phyloP scores from a whole-genome alignment of 495 filamentous ascomycete genomes.

The Letharia columbiana region DNA sequence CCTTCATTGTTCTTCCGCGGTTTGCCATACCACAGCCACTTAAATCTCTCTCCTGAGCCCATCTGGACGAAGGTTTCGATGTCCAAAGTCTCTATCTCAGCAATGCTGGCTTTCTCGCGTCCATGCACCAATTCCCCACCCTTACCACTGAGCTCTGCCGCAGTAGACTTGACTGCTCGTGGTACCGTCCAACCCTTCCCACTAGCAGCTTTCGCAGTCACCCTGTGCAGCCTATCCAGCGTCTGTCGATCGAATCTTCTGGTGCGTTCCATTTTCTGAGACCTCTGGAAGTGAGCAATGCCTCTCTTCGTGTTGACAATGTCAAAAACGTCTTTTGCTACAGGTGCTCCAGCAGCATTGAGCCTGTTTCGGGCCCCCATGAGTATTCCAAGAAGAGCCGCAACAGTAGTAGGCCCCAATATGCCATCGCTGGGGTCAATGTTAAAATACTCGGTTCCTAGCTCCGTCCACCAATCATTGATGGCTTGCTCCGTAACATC shows the following conservation, averaged over 20 bases:
- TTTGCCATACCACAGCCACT: constrained; percentile 94
- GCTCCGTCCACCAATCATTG: constrained; percentile 92
- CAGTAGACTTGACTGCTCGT: constrained; percentile 87
- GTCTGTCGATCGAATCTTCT: constrained; percentile 76
- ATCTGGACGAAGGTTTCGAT: constrained; percentile 74
- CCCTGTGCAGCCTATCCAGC: constrained; percentile 66
- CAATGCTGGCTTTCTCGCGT: constrained; percentile 86
- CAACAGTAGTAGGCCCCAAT: constrained; percentile 84
- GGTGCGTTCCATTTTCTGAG: constrained; percentile 66
- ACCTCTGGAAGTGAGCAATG: constrained; percentile 81
- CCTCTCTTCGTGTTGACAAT: constrained; percentile 70
- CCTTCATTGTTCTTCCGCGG: constrained; percentile 52
- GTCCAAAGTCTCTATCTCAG: constrained; percentile 83
- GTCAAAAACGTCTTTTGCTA: constrained; percentile 89
- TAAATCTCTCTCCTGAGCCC: constrained; percentile 67
- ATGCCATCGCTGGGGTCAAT: constrained; percentile 87
- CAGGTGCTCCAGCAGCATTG: constrained; percentile 69
- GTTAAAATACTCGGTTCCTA: constrained; percentile 83
- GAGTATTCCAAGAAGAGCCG: constrained; percentile 77
- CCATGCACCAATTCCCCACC: constrained; percentile 90
- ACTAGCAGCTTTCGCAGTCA: constrained; percentile 80
- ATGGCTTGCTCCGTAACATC: constrained; percentile 87
- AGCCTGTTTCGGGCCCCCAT: constrained; percentile 85
- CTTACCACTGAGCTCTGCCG: constrained; percentile 92
- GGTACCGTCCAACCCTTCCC: constrained; percentile 73